phyloP scores from a whole-genome alignment of 2,329 filamentous ascomycete genomes.

The Stachybotrys echinatus region DNA sequence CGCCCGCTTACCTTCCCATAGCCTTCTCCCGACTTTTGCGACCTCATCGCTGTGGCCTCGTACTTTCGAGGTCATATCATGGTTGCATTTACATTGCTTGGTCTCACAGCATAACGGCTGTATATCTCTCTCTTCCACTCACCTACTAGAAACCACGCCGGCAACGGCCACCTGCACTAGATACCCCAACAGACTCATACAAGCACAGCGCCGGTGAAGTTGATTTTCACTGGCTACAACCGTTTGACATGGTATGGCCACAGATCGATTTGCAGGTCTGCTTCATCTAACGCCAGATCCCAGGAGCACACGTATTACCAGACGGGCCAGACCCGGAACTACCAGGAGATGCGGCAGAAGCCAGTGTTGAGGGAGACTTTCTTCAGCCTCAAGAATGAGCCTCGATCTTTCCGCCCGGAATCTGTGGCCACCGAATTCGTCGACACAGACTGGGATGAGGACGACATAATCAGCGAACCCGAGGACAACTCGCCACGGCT shows the following conservation, averaged over 20 bases:
- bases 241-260: not conserved
- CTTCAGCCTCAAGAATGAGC: conserved; percentile 51
- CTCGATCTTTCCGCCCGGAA: conserved; percentile 48
- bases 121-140: not conserved
- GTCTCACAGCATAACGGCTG: conserved; percentile 19
- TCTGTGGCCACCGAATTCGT: conserved; percentile 74
- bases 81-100: conserved; percentile 17
- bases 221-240: not conserved
- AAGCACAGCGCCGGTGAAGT: not conserved
- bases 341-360: conserved; percentile 49
- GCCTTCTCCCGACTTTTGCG: conserved; percentile 35
- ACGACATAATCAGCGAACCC: conserved; percentile 51
- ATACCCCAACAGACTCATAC: conserved; percentile 7
- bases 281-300: conserved; percentile 3
- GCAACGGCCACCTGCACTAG: conserved; percentile 28
- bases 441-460: conserved; percentile 69
- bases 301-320: conserved; percentile 31
- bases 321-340: conserved; percentile 29
- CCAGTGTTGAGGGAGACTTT: conserved; percentile 49
- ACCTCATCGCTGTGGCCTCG: conserved; percentile 26
- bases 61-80: conserved; percentile 25
- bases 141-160: conserved; percentile 24
- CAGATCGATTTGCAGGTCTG: not conserved
- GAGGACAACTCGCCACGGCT: conserved; percentile 63
- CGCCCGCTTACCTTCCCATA: conserved; percentile 32